phyloP scores from a whole-genome alignment of 352 stramenopile genomes.

The Globisporangium echinulatum region DNA sequence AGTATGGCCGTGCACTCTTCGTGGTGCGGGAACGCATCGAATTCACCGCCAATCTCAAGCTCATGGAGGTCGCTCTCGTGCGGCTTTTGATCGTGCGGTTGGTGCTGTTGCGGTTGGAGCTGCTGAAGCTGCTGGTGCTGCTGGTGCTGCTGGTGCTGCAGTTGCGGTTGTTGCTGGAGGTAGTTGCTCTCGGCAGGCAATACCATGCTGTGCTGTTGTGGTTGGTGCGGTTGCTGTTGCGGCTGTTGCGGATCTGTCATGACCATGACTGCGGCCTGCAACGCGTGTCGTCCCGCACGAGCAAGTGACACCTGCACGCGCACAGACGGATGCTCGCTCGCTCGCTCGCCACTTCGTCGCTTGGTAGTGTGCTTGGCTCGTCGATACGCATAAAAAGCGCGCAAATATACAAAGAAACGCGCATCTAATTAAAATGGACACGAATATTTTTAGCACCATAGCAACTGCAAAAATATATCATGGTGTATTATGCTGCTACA shows the following conservation, averaged over 20 bases:
- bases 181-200: neutral
- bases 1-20: slow-evolving; percentile 60
- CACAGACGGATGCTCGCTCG: too few relatives aligned
- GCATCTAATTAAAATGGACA: too few relatives aligned
- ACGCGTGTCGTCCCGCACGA: neutral
- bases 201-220: neutral
- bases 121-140: neutral
- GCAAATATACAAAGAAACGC: too few relatives aligned
- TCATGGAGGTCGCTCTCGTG: neutral
- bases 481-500: too few relatives aligned
- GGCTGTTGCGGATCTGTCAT: neutral
- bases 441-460: too few relatives aligned
- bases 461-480: too few relatives aligned
- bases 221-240: neutral
- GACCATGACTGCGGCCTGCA: neutral
- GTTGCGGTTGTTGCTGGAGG: too few relatives aligned
- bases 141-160: neutral
- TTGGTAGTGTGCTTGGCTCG: too few relatives aligned
- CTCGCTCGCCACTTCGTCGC: too few relatives aligned
- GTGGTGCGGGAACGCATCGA: slow-evolving; percentile 47
- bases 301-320: too few relatives aligned
- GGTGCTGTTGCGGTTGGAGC: neutral
- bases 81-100: neutral
- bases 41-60: slow-evolving; percentile 14
- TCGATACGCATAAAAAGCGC: too few relatives aligned